phyloP scores from a whole-genome alignment of 1,284 basidiomycete genomes.

The Austroboletus novae-zelandiae region DNA sequence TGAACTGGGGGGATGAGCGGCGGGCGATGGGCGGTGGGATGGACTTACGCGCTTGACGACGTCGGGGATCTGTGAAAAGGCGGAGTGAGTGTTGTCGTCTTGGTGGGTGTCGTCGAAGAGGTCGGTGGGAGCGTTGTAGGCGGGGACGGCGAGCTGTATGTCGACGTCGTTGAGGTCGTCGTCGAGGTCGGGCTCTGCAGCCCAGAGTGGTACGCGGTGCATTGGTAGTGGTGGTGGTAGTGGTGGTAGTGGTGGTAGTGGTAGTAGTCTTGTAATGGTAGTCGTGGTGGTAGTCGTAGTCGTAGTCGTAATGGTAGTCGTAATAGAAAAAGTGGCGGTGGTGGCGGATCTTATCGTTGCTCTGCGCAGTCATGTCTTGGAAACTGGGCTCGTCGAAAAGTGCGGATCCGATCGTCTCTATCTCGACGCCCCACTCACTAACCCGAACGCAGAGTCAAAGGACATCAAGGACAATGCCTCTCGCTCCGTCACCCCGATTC shows the following conservation, averaged over 20 bases:
- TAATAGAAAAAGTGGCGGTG: too few species aligned
- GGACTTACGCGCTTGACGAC: constrained; percentile 71
- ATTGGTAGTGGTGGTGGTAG: too few species aligned
- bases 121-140: constrained; percentile 58
- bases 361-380: constrained; percentile 35
- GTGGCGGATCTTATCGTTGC: too few species aligned
- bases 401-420: too few species aligned
- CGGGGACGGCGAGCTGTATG: constrained; percentile 60
- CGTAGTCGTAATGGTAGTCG: too few species aligned
- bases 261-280: too few species aligned
- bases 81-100: constrained; percentile 66
- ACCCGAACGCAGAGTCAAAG: constrained; percentile 51
- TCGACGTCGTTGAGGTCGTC: constrained; percentile 74
- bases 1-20: constrained; percentile 60
- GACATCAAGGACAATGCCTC: constrained; percentile 70
- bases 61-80: constrained; percentile 76
- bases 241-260: too few species aligned
- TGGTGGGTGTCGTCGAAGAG: constrained; percentile 64
- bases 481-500: constrained; percentile 72
- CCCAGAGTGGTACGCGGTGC: constrained; percentile 67
- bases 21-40: neutral
- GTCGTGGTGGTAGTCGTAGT: too few species aligned
- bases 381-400: constrained; percentile 47
- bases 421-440: constrained; percentile 4
- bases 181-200: constrained; percentile 68